Evolutionary conservation across 192 early-diverging fungal genomes (phyloP).

Genomic region (Rhizoclosmatium globosum): DNA sequence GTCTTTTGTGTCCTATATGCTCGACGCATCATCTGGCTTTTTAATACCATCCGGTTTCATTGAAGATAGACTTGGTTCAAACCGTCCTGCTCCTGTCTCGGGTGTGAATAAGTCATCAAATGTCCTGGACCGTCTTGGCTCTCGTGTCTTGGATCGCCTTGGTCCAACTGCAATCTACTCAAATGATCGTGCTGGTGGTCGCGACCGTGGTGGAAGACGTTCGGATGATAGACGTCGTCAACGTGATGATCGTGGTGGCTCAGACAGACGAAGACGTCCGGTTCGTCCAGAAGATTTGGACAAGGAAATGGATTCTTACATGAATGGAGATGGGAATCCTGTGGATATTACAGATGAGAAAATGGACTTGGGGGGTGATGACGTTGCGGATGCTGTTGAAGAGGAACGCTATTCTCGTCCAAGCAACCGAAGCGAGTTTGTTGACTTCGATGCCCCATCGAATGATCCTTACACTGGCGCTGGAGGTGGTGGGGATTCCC

Average conservation of each 20-base stretch:
- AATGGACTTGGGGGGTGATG: conserved; percentile 1
- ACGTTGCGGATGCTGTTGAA: background rate
- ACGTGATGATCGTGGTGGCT: background rate
- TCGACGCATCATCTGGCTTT: background rate
- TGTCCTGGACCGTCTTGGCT: conserved; percentile 26
- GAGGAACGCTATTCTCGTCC: background rate
- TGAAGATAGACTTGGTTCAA: conserved; percentile 19
- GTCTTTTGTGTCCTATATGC: background rate
- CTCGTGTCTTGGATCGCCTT: conserved; percentile 20
- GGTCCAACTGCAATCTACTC: conserved; percentile 24
- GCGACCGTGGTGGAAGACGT: background rate
- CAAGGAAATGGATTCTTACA: conserved; percentile 29
- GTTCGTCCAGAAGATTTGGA: conserved; percentile 25
- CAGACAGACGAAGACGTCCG: background rate
- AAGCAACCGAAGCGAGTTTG: conserved; percentile 6
- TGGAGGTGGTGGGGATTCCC: conserved; percentile 11
- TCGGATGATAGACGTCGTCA: background rate
- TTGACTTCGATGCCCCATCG: conserved; percentile 30
- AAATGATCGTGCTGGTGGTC: background rate
- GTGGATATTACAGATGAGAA: background rate
- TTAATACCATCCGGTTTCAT: background rate
- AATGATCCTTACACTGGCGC: conserved; percentile 24
- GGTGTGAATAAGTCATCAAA: background rate
- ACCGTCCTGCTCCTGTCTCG: background rate
- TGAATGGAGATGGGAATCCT: conserved; percentile 33